Evolutionary conservation across 1,139 yeast species (phyloP).

Genomic region (Blastobotrys proliferans): DNA sequence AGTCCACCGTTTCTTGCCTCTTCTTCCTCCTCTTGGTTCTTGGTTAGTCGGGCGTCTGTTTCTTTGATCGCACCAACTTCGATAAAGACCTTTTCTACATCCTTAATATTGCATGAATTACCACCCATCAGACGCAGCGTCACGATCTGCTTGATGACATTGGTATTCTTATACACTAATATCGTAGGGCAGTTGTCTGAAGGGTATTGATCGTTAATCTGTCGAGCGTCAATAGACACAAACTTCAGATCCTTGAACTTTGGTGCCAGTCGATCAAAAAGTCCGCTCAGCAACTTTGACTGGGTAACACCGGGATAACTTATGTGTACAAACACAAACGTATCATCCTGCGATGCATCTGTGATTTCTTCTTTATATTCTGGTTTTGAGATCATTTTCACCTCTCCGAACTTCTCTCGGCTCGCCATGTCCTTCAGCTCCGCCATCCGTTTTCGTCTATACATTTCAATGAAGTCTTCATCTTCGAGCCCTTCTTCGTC

Average conservation of each 20-base stretch:
- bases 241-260: conserved; percentile 66
- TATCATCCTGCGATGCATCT: conserved; percentile 53
- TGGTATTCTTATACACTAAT: conserved; percentile 68
- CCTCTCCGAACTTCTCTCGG: conserved; percentile 68
- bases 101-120: conserved; percentile 61
- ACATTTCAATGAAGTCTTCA: conserved; percentile 64
- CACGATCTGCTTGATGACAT: conserved; percentile 72
- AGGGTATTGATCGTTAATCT: conserved; percentile 91
- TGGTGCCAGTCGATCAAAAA: conserved; percentile 42
- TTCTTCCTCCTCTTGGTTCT: conserved; percentile 59
- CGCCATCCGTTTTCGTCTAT: conserved; percentile 69
- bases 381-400: conserved; percentile 73
- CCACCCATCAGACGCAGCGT: conserved; percentile 85
- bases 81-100: conserved; percentile 67
- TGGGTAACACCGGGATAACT: conserved; percentile 67
- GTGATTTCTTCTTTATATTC: conserved; percentile 87
- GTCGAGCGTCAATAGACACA: conserved; percentile 81
- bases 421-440: conserved; percentile 62
- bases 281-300: conserved; percentile 60
- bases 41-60: conserved; percentile 60
- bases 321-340: conserved; percentile 72
- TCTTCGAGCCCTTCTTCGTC: conserved; percentile 73
- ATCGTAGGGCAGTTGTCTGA: conserved; percentile 87
- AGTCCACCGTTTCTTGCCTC: conserved; percentile 26
- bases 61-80: conserved; percentile 59